phyloP scores from a whole-genome alignment of 1,284 basidiomycete genomes.

The Tilletia setariae region DNA sequence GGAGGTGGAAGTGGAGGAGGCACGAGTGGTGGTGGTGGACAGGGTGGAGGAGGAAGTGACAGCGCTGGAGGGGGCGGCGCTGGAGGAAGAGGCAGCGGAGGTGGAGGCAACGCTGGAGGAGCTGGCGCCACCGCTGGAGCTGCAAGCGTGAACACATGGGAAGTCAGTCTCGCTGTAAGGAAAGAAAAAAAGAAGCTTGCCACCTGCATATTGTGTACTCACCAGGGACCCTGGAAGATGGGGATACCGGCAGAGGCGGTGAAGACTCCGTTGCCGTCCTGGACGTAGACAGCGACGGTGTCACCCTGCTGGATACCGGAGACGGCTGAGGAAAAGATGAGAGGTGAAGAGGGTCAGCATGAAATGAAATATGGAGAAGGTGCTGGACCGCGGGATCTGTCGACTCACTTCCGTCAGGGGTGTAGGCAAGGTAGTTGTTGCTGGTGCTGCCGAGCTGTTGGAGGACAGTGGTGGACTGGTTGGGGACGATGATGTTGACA shows the following conservation, averaged over 20 bases:
- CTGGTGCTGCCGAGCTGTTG: background rate
- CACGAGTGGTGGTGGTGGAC: background rate
- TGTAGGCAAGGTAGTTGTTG: slow-evolving; percentile 6
- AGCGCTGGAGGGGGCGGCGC: background rate
- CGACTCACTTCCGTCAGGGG: slow-evolving; percentile 3
- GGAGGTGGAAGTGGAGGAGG: background rate
- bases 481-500: slow-evolving; percentile 12
- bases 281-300: background rate
- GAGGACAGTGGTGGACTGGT: background rate
- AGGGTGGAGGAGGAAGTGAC: background rate
- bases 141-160: background rate
- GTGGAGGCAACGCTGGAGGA: background rate
- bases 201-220: background rate
- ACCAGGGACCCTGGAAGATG: background rate
- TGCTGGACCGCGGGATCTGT: background rate
- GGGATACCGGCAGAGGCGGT: background rate
- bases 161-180: background rate
- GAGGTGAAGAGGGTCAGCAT: background rate
- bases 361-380: background rate
- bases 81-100: background rate
- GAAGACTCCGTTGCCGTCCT: background rate
- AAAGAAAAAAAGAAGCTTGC: background rate
- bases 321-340: background rate
- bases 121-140: background rate
- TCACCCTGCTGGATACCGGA: background rate